These are phyloP conservation scores for Sungouiella blattae DNA, from an alignment of 805 yeast genomes.

Conservation along the genomic window DNA sequence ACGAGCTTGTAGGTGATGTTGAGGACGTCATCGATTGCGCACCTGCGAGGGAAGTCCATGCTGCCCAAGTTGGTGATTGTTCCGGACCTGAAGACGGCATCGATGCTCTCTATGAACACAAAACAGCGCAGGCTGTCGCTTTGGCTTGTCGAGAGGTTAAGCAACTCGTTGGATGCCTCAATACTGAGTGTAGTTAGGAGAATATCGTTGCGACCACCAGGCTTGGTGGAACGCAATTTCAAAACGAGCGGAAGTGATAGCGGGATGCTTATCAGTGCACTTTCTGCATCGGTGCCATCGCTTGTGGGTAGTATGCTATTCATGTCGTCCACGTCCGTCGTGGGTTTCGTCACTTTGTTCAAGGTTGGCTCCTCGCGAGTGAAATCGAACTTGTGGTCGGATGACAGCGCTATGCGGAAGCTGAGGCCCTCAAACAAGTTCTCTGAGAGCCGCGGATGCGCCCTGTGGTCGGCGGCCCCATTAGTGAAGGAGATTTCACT, in stretches of 20 bases:
- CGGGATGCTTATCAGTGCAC: too few species aligned
- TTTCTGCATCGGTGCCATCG: background rate
- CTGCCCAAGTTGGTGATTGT: constrained; percentile 18
- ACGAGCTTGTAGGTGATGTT: constrained; percentile 11
- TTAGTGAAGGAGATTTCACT: background rate
- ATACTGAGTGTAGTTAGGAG: constrained; percentile 47
- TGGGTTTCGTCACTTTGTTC: background rate
- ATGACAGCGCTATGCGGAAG: background rate
- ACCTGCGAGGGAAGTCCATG: constrained; percentile 8
- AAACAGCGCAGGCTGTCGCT: constrained; percentile 1
- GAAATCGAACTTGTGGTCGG: background rate
- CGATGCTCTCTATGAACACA: constrained; percentile 19
- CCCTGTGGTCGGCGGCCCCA: background rate
- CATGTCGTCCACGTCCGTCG: background rate
- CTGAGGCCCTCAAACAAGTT: constrained; percentile 10
- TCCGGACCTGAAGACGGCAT: constrained; percentile 28
- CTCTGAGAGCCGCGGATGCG: constrained; percentile 1
- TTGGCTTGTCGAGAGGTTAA: constrained; percentile 6
- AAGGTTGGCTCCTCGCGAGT: background rate
- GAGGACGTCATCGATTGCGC: constrained; percentile 8
- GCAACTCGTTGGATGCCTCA: constrained; percentile 43
- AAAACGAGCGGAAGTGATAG: constrained; percentile 48
- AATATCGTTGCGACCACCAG: constrained; percentile 44
- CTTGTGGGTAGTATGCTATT: background rate
- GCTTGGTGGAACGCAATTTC: constrained; percentile 44